Conservation (phyloP, 169 alveolate species). For the Babesia sp. region DNA sequence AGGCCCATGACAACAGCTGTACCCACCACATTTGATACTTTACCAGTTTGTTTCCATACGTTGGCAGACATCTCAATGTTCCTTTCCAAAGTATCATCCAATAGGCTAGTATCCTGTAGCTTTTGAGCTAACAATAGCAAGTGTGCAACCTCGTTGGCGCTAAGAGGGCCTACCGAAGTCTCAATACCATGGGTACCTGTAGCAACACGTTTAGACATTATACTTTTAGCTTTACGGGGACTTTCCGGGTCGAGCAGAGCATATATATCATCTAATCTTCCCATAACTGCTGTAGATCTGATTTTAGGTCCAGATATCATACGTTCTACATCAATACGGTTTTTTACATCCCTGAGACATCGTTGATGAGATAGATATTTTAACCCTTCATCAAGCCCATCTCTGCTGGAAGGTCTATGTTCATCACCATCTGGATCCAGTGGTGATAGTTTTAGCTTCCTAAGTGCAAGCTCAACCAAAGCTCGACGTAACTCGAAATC, state of each 20-base stretch:
- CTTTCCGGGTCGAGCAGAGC: slow-evolving; percentile 22
- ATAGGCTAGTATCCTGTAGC: slow-evolving; percentile 41
- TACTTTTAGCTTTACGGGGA: background rate
- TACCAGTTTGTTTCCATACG: slow-evolving; percentile 46
- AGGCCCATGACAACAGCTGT: slow-evolving; percentile 17
- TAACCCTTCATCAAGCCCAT: slow-evolving; percentile 31
- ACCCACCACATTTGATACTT: slow-evolving; percentile 51
- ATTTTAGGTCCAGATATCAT: background rate
- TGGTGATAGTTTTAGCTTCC: background rate
- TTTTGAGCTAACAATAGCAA: slow-evolving; percentile 53
- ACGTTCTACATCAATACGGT: background rate
- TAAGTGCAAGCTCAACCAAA: slow-evolving; percentile 23
- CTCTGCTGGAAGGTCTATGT: background rate
- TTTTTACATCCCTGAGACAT: background rate
- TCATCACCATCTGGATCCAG: slow-evolving; percentile 16
- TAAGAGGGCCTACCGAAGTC: slow-evolving; percentile 56
- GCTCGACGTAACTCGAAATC: slow-evolving; percentile 11
- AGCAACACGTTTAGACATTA: slow-evolving; percentile 18
- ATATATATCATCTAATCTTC: slow-evolving; percentile 32
- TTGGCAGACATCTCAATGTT: slow-evolving; percentile 37
- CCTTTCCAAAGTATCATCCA: slow-evolving; percentile 38
- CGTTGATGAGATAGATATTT: slow-evolving; percentile 36
- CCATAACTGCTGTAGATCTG: background rate
- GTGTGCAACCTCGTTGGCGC: slow-evolving; percentile 49
- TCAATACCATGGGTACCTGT: slow-evolving; percentile 17